Conservation (phyloP, 73 alveolate species). For the Paramecium caudatum region DNA sequence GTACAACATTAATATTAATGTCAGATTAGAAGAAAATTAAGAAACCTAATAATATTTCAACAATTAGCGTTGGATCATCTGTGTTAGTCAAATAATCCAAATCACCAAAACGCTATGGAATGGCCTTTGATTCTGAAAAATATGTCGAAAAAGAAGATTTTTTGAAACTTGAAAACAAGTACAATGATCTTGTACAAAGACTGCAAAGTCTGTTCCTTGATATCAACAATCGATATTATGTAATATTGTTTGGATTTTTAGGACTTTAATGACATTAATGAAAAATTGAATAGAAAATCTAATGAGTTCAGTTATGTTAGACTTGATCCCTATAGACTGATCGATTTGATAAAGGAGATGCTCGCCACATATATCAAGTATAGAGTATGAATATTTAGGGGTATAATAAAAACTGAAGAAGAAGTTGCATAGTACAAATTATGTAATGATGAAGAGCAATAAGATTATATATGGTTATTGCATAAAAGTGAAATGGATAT, state of each 20-base stretch:
- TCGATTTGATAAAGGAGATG: slow-evolving; percentile 40
- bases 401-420: slow-evolving; percentile 43
- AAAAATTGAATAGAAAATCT: slow-evolving; percentile 48
- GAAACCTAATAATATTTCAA: not conserved
- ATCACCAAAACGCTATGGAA: slow-evolving; percentile 4
- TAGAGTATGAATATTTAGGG: not conserved
- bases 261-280: slow-evolving; percentile 56
- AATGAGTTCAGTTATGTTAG: slow-evolving; percentile 49
- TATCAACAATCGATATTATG: slow-evolving; percentile 63
- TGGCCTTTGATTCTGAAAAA: slow-evolving; percentile 33
- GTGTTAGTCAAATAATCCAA: not conserved
- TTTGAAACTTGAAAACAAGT: not conserved
- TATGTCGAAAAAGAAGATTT: slow-evolving; percentile 38
- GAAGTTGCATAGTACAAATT: slow-evolving; percentile 45
- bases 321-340: slow-evolving; percentile 27
- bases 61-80: not conserved
- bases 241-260: not conserved
- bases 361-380: slow-evolving; percentile 46
- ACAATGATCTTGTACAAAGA: slow-evolving; percentile 8
- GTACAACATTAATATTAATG: not conserved
- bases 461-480: slow-evolving; percentile 67
- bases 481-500: slow-evolving; percentile 60
- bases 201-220: not conserved
- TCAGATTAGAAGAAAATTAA: slow-evolving; percentile 14
- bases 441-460: slow-evolving; percentile 46